These are phyloP conservation scores for Fusarium beomiforme DNA, from an alignment of 2,329 filamentous ascomycete species.

Conservation along the genomic window DNA sequence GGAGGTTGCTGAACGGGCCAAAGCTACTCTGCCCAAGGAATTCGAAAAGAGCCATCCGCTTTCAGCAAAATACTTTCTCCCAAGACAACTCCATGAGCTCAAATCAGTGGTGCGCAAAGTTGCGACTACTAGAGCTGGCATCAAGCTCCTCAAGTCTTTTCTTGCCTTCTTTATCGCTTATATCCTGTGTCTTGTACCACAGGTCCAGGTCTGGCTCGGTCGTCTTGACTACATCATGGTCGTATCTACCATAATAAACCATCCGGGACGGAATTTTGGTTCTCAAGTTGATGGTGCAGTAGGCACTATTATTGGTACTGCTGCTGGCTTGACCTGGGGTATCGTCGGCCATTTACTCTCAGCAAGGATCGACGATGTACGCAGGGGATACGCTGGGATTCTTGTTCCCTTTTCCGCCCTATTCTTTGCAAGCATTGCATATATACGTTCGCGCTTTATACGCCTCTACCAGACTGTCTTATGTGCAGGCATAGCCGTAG, in stretches of 20 bases:
- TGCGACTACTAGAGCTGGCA: constrained; percentile 60
- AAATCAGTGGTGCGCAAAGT: constrained; percentile 52
- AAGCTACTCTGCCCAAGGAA: constrained; percentile 56
- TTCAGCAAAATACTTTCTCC: constrained; percentile 57
- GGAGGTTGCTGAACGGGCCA: constrained; percentile 53
- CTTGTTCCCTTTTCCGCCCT: constrained; percentile 64
- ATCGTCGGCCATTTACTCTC: constrained; percentile 64
- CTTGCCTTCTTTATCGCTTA: constrained; percentile 67
- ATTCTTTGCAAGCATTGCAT: constrained; percentile 62
- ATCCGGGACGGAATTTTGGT: constrained; percentile 65
- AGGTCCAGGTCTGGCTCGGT: constrained; percentile 60
- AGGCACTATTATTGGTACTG: constrained; percentile 63
- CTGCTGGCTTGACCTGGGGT: constrained; percentile 65
- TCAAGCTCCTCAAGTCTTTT: constrained; percentile 63
- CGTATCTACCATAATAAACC: constrained; percentile 67
- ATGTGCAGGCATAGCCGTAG: constrained; percentile 64
- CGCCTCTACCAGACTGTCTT: constrained; percentile 65
- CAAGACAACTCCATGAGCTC: constrained; percentile 58
- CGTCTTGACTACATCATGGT: constrained; percentile 65
- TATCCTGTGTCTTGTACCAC: constrained; percentile 62
- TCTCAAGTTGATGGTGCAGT: constrained; percentile 66
- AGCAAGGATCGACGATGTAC: constrained; percentile 57
- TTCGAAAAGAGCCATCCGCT: constrained; percentile 60
- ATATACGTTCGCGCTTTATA: constrained; percentile 64
- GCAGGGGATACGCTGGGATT: constrained; percentile 62